Base-by-base conservation (phyloP, 495 filamentous ascomycete genomes). In the Bombardia bombarda region DNA sequence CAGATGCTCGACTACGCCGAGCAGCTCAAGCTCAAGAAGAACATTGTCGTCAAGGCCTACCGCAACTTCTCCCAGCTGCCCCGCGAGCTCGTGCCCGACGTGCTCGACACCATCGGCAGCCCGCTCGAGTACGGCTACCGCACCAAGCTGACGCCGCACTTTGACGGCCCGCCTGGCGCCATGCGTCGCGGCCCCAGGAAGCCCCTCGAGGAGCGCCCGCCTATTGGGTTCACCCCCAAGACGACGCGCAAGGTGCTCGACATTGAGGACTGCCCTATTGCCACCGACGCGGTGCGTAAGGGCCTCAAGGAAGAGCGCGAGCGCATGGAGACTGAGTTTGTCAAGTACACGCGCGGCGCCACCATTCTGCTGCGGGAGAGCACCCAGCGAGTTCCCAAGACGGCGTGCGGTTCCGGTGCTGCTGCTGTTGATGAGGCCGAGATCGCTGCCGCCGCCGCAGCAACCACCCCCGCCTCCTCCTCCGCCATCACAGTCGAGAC, bases 241-340 rank as follows among this genome's bases (percentile, higher is more conserved):
- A 82, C 82, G 14, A 75, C 70, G 17, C 66, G 79, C 33, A 66
- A 64, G 33, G 84, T 86, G 13, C 62, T 98, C 38, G 92, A 98
- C 60, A 95, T 98, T 43, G 92, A 98, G 58, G 92, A 98, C 56
- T 98, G 92, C 53, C 92, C 92, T 4, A 88, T 98, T 50, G 92
- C 85, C 20, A 97, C 92, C 5, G 83, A 89, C 31, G 80, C 82
- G 20, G 79, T 98, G 18, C 73, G 85, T 25, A 66, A 70, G 40
- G 92, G 90, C 1, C 72, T 95, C 55, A 81, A 72, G 52, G 70
- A 62, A 2, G 88, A 94, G 66, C 71, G 92, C 20, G 72, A 73
- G 49, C 73, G 81, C 35, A 81, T 96, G 43, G 67, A 68, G 0
- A 66, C 75, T 17, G 83, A 93, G 43, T 73, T 90, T 42, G 58